A percentile compares a stretch with the other conserved stretches of the same genome.
Conservation (phyloP, 805 yeast genomes). For the Ogataea kodamae region DNA sequence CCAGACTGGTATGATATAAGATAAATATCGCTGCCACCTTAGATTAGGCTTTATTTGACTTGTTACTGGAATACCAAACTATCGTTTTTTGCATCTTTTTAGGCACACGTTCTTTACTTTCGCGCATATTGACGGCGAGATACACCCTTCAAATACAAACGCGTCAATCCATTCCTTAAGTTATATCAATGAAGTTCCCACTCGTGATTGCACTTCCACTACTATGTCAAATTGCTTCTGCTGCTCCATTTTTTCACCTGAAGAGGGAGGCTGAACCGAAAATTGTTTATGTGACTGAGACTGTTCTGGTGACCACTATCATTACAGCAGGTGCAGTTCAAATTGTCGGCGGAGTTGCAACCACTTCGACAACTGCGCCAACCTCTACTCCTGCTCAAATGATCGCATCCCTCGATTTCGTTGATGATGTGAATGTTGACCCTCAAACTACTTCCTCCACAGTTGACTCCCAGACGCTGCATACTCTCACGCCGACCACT, state of each 20-base stretch:
- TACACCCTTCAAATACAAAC: too few species aligned
- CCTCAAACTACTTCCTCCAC: constrained; percentile 5
- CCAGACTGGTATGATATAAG: constrained; percentile 5
- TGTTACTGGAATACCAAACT: too few species aligned
- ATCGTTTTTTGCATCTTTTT: too few species aligned
- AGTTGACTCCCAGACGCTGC: constrained; percentile 8
- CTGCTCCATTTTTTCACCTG: constrained; percentile 24
- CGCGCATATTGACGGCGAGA: too few species aligned
- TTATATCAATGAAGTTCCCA: constrained; percentile 16
- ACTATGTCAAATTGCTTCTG: constrained; percentile 20
- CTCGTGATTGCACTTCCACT: constrained; percentile 19
- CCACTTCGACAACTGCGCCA: constrained; percentile 8
- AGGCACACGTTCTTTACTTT: neutral
- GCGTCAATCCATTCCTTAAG: constrained; percentile 3
- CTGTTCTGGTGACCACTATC: constrained; percentile 23
- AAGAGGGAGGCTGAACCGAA: constrained; percentile 22
- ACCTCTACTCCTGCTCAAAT: constrained; percentile 2
- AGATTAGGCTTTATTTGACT: too few species aligned
- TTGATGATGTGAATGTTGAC: constrained; percentile 1
- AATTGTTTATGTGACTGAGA: constrained; percentile 23
- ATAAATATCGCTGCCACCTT: too few species aligned
- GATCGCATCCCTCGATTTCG: constrained; percentile 1
- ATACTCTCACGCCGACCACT: constrained; percentile 10
- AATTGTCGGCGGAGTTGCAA: constrained; percentile 13
- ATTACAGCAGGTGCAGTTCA: constrained; percentile 23